These are phyloP conservation scores for Trichophyton schoenleinii DNA, from an alignment of 2,329 filamentous ascomycete species.

Conservation along the genomic window DNA sequence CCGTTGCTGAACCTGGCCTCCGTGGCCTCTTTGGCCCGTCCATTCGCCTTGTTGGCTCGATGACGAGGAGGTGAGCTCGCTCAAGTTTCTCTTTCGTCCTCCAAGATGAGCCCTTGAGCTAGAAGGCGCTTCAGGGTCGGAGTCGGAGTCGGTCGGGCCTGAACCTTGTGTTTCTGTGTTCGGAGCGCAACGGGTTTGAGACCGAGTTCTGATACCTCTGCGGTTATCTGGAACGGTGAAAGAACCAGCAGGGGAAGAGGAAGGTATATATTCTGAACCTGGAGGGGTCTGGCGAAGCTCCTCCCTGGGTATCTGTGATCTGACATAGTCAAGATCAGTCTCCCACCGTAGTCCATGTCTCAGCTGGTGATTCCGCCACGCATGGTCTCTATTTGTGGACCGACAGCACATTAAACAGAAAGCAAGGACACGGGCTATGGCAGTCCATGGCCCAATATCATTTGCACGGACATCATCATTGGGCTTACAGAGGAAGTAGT, in stretches of 20 bases:
- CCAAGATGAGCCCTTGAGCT: not conserved
- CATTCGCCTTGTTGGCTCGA: not conserved
- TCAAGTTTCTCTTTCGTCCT: not conserved
- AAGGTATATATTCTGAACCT: constrained; percentile 15
- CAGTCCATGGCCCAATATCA: constrained; percentile 12
- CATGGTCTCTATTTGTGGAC: constrained; percentile 12
- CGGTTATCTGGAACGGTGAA: constrained; percentile 6
- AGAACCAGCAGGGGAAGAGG: constrained; percentile 11
- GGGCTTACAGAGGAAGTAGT: constrained; percentile 20
- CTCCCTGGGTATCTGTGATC: constrained; percentile 13
- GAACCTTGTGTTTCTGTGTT: not conserved
- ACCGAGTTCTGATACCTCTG: constrained; percentile 14
- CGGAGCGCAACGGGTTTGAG: constrained; percentile 14
- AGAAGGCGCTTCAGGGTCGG: not conserved
- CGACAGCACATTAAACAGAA: constrained; percentile 16
- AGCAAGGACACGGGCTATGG: constrained; percentile 16
- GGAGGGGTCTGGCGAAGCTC: constrained; percentile 14
- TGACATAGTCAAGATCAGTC: constrained; percentile 15
- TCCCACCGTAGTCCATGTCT: constrained; percentile 14
- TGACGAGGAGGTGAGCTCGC: not conserved
- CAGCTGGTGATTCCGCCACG: constrained; percentile 14
- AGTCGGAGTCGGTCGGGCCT: constrained; percentile 12
- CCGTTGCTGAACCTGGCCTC: not conserved
- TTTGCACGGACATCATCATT: constrained; percentile 13
- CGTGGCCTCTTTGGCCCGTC: not conserved